Evolutionary conservation across 805 yeast species (phyloP).

Genomic region (Jamesozyma jinghongensis): DNA sequence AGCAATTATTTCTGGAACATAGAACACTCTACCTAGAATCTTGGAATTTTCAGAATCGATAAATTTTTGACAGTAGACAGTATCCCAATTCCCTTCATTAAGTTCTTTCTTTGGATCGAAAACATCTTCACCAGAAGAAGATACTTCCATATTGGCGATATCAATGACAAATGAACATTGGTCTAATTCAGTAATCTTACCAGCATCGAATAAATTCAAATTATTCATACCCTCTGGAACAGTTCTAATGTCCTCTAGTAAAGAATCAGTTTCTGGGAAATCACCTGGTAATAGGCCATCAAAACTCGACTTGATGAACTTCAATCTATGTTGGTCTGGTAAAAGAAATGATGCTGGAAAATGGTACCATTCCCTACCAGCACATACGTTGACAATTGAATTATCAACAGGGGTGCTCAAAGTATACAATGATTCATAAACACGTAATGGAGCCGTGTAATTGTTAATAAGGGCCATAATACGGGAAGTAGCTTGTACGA

Average conservation of each 20-base stretch:
- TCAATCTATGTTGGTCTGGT: conserved; percentile 51
- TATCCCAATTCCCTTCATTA: conserved; percentile 37
- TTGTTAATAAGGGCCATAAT: conserved; percentile 52
- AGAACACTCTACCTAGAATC: conserved; percentile 47
- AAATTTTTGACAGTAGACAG: conserved; percentile 39
- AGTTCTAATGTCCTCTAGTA: conserved; percentile 34
- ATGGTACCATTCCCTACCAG: conserved; percentile 95
- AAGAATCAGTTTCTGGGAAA: conserved; percentile 41
- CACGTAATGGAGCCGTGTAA: conserved; percentile 64
- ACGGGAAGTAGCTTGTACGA: conserved; percentile 38
- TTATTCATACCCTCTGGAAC: conserved; percentile 68
- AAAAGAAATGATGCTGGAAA: conserved; percentile 83
- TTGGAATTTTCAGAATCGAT: conserved; percentile 45
- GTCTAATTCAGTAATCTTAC: conserved; percentile 40
- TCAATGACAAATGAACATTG: conserved; percentile 69
- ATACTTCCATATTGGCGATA: conserved; percentile 36
- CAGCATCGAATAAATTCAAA: conserved; percentile 53
- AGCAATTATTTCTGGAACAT: conserved; percentile 37
- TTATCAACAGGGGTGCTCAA: background rate
- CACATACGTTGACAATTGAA: conserved; percentile 49
- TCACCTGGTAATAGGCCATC: conserved; percentile 86
- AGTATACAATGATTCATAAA: conserved; percentile 35
- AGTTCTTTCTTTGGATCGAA: conserved; percentile 16
- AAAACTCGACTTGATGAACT: conserved; percentile 69
- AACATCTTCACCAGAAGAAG: conserved; percentile 39